Conservation (phyloP, 73 alveolate genomes). For the Paramecium octaurelia region DNA sequence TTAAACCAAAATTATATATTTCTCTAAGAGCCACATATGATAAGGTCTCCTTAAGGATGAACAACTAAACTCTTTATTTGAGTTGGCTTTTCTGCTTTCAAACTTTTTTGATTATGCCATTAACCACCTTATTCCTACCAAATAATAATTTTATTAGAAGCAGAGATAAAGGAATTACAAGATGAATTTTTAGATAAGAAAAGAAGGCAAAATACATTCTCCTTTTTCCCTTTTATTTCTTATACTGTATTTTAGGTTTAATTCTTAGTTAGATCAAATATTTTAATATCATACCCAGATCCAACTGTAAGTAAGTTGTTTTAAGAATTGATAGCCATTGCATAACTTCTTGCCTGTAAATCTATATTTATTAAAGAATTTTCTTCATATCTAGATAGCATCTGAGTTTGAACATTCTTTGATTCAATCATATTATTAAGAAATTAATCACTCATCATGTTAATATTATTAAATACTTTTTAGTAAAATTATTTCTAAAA, state of each 20-base stretch:
- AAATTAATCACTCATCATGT: too few species aligned
- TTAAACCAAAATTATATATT: not conserved
- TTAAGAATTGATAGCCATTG: not conserved
- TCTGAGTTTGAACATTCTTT: too few species aligned
- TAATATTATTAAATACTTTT: too few species aligned
- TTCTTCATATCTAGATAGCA: too few species aligned
- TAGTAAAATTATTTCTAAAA: too few species aligned
- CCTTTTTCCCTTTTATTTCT: not conserved
- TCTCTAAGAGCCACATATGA: not conserved
- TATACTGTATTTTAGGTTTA: not conserved
- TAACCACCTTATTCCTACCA: not conserved
- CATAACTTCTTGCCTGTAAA: not conserved
- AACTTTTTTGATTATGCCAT: not conserved
- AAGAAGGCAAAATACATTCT: not conserved
- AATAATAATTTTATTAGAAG: not conserved
- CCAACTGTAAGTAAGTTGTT: not conserved
- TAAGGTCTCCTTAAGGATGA: not conserved
- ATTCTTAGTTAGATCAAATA: not conserved
- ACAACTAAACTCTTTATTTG: not conserved
- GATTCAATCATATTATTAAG: too few species aligned
- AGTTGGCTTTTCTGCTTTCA: not conserved
- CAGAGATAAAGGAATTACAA: not conserved
- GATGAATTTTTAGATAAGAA: not conserved
- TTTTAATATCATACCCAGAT: not conserved
- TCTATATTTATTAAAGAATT: not conserved